phyloP scores from a whole-genome alignment of 2,329 filamentous ascomycete species.

The Berkeleyomyces basicola region DNA sequence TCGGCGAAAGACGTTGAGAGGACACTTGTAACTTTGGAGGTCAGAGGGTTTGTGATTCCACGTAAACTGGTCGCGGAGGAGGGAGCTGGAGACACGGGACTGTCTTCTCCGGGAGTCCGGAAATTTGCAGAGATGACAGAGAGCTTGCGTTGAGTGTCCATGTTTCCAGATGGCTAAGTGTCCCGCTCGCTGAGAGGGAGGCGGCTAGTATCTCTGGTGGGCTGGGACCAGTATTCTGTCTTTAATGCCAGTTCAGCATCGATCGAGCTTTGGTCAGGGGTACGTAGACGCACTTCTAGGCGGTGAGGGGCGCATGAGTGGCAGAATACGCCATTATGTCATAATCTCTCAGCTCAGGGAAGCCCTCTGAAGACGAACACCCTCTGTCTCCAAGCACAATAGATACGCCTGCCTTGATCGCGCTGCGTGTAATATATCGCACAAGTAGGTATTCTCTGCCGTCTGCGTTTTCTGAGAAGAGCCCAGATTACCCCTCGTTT shows the following conservation, averaged over 20 bases:
- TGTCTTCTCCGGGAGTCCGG: neutral
- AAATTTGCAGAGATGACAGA: neutral
- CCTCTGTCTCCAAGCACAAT: neutral
- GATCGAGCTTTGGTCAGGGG: neutral
- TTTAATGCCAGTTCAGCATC: neutral
- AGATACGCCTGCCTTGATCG: no score
- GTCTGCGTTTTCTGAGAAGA: no score
- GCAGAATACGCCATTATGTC: neutral
- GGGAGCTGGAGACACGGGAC: conserved; percentile 16
- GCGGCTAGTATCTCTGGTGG: neutral
- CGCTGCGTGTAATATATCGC: no score
- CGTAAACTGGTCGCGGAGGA: conserved; percentile 20
- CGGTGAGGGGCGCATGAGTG: neutral
- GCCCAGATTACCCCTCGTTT: no score
- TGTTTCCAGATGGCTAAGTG: neutral
- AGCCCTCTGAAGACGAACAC: neutral
- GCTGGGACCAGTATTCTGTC: neutral
- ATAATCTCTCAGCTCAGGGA: neutral
- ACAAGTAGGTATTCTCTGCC: no score
- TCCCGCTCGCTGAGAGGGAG: neutral
- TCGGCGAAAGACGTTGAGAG: conserved; percentile 88
- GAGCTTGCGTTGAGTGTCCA: conserved; percentile 4
- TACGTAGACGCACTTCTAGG: neutral
- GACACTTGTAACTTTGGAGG: conserved; percentile 67
- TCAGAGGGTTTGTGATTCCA: conserved; percentile 38